These are phyloP conservation scores for Zymoseptoria crescenta DNA, from an alignment of 2,329 filamentous ascomycete genomes.

Conservation along the genomic window DNA sequence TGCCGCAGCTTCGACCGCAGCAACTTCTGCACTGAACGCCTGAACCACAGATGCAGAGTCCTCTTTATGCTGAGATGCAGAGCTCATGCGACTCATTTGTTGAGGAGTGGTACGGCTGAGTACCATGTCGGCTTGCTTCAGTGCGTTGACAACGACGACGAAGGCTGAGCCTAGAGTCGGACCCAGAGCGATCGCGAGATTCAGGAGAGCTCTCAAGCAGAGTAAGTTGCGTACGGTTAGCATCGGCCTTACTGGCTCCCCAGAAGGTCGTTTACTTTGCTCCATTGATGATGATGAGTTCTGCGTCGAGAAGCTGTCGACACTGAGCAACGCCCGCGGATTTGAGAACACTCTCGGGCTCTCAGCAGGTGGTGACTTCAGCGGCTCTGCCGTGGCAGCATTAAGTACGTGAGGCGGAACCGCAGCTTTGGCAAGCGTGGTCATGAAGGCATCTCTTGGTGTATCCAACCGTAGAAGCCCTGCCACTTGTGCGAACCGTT, in stretches of 20 bases:
- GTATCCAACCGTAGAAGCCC: constrained; percentile 77
- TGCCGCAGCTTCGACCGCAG: constrained; percentile 81
- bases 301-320: constrained; percentile 60
- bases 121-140: constrained; percentile 88
- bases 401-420: constrained; percentile 66
- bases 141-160: constrained; percentile 82
- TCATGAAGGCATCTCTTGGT: constrained; percentile 87
- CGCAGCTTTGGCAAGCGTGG: constrained; percentile 85
- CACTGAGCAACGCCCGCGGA: constrained; percentile 63
- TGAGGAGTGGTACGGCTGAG: constrained; percentile 44
- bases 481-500: constrained; percentile 90
- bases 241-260: constrained; percentile 45
- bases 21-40: constrained; percentile 63
- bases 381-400: constrained; percentile 28
- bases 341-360: constrained; percentile 58
- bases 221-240: constrained; percentile 84
- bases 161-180: constrained; percentile 79
- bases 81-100: constrained; percentile 18
- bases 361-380: constrained; percentile 38
- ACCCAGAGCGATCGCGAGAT: constrained; percentile 87
- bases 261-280: constrained; percentile 48
- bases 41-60: constrained; percentile 24
- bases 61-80: constrained; percentile 12
- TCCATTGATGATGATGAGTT: constrained; percentile 48
- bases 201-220: constrained; percentile 84